Evolutionary conservation across 331 rosid species (phyloP), one percentile per base, ranked within the genome.

Genomic region (Stylosanthes scabra): DNA sequence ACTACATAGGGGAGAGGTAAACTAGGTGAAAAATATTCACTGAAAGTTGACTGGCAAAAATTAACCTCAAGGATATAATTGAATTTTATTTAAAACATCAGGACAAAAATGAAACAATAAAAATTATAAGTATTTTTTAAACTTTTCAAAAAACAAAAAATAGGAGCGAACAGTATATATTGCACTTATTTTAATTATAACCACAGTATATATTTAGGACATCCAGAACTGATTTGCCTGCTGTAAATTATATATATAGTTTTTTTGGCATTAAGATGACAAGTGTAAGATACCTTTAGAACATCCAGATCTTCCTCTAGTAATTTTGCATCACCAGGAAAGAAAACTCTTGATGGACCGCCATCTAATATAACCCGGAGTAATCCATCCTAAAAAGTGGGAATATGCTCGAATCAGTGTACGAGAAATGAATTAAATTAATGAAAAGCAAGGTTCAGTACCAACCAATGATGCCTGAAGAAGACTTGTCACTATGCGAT

Each of bases 391-490:
- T 95, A 81, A 29, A 20, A 80, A 76, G 57, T 71, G 41, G 80
- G 65, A 52, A 59, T 46, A 70, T 71, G 78, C 78, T 68, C 57
- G 72, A 72, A 64, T 74, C 68, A 62, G 54, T 65, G 56, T 46
- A 76, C 52, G 14, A 59, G 27, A 15, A 59, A 64, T 46, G 64
- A 55, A 71, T 62, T 79, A 72, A 45, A 71, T 62, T 79, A 72
- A 45, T 46, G 12, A 67, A 54, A 69, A 58, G 65, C 49, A 15
- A n/a, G 72, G 61, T 16, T 55, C 57, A 68, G 70, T 72, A 80
- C 78, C 63, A 56, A 92, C 99, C 93, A 95, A 83, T 55, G 99
- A 84, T 54, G 99, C 99, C 74, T 95, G 99, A 87, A 95, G 98
- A 72, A 95, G 97, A 84, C 99, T 92, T 16, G 97, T 95, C 85